phyloP scores from a whole-genome alignment of 2,329 filamentous ascomycete species.

The Calonectria fujianensis region DNA sequence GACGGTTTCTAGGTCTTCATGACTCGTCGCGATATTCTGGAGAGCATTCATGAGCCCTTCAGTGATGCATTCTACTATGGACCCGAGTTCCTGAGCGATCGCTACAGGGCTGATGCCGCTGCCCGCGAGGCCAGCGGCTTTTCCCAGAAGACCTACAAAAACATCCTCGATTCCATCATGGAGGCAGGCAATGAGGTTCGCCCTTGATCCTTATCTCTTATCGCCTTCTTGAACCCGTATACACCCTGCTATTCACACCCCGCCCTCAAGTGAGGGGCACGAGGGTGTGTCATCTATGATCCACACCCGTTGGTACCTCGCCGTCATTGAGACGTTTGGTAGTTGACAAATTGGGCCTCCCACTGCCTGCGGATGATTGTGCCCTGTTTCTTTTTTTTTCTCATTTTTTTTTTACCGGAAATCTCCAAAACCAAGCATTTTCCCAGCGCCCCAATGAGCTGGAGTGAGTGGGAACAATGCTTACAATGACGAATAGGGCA shows the following conservation, averaged over 20 bases:
- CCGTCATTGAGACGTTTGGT: constrained; percentile 17
- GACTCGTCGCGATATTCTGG: constrained; percentile 88
- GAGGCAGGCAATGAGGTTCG: constrained; percentile 83
- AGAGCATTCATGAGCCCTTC: constrained; percentile 95
- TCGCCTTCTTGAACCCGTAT: constrained; percentile 47
- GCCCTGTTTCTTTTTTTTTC: not conserved
- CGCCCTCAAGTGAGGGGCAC: constrained; percentile 33
- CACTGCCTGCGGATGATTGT: not conserved
- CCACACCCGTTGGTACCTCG: constrained; percentile 28
- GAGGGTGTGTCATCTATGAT: constrained; percentile 24
- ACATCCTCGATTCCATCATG: constrained; percentile 86
- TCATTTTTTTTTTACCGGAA: not conserved
- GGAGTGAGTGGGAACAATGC: constrained; percentile 38
- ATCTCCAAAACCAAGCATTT: not conserved
- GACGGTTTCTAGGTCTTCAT: constrained; percentile 85
- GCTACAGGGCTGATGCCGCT: constrained; percentile 82
- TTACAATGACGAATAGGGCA: constrained; percentile 76
- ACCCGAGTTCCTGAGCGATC: constrained; percentile 87
- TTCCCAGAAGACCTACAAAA: constrained; percentile 81
- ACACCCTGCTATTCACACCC: constrained; percentile 44
- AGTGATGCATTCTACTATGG: constrained; percentile 98
- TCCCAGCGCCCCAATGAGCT: not conserved
- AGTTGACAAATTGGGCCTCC: constrained; percentile 3
- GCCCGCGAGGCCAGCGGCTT: constrained; percentile 78
- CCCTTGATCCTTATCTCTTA: constrained; percentile 42